A percentile compares a stretch with the other conserved stretches of the same genome.
Evolutionary conservation across 257 asterid species (phyloP).

Genomic region (Avicennia marina): DNA sequence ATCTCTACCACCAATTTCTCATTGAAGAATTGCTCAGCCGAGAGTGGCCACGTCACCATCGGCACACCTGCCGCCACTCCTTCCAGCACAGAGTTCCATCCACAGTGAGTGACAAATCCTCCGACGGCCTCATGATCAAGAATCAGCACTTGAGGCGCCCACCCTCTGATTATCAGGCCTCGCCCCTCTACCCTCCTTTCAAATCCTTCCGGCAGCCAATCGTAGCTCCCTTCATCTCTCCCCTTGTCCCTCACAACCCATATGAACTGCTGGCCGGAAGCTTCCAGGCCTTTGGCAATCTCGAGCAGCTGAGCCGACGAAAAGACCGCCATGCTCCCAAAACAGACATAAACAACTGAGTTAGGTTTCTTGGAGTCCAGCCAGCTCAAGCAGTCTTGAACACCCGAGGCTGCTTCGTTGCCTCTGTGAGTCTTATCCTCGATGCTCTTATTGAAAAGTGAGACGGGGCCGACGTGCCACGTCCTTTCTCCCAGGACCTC

Average conservation of each 20-base stretch:
- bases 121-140: slow-evolving; percentile 34
- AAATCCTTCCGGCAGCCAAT: slow-evolving; percentile 22
- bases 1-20: slow-evolving; percentile 28
- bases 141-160: slow-evolving; percentile 35
- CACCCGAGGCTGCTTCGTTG: neutral
- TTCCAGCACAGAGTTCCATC: slow-evolving; percentile 37
- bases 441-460: slow-evolving; percentile 19
- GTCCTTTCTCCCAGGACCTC: neutral
- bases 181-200: slow-evolving; percentile 17
- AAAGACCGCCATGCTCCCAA: slow-evolving; percentile 30
- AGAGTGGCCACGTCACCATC: slow-evolving; percentile 45
- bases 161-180: slow-evolving; percentile 26
- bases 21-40: slow-evolving; percentile 36
- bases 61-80: slow-evolving; percentile 36
- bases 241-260: slow-evolving; percentile 22
- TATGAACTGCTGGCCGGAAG: slow-evolving; percentile 23
- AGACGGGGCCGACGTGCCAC: slow-evolving; percentile 36
- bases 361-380: slow-evolving; percentile 24
- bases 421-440: slow-evolving; percentile 29
- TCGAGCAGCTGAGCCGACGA: slow-evolving; percentile 29
- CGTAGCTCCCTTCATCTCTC: neutral
- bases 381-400: slow-evolving; percentile 28
- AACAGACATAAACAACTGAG: slow-evolving; percentile 32
- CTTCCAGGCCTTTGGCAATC: slow-evolving; percentile 34
- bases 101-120: slow-evolving; percentile 42